Evolutionary conservation across 352 stramenopile genomes (phyloP), one percentile per base, ranked within the genome.

Genomic region (Aphanomyces euteiches): DNA sequence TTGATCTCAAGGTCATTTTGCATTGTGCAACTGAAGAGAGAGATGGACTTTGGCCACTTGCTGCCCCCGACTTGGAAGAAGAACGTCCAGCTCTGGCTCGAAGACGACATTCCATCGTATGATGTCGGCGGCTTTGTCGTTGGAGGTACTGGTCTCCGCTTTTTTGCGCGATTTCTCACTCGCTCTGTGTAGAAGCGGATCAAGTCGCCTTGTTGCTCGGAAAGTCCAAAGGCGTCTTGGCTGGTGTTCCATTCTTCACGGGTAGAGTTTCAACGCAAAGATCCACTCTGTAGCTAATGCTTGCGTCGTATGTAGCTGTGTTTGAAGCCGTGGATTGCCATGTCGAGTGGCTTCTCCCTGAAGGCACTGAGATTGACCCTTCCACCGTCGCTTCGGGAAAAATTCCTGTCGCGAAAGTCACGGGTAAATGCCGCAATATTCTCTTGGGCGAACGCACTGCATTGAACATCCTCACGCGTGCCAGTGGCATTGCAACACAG

Each of bases 111-210:
- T 60, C 96, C 96, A 21, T 92, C 81, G 53, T 98, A 98, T 73
- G 96, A 99, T 81, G 96, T 99, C 17, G 96, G 97, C 58, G 97
- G 97, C 67, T 97, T 98, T 67, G 96, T 99, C n/a, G 97, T 99
- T 15, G 97, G 97, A 59, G 83, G 77, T 82, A 65, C 67, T 28
- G 28, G 28, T 28, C 28, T 64, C 74, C 28, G 47, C 72, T 64
- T 28, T 56, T 48, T 19, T 7, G 21, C 12, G 17, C 47, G 58
- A 19, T 40, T 70, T 40, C 21, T 39, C 67, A 50, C 41, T 65
- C 28, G 34, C 41, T 64, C 34, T 43, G 3, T 61, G 21, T 70
- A 90, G 84, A 96, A 47, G 48, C 77, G 6, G n/a, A 82, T n/a
- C 83, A 95, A 73, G 90, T 83, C 38, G 92, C 92, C 12, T 77